A percentile compares a stretch with the other conserved stretches of the same genome.
These are phyloP conservation scores for Coemansia guatemalensis DNA, from an alignment of 192 early-diverging fungal species.

Conservation along the genomic window DNA sequence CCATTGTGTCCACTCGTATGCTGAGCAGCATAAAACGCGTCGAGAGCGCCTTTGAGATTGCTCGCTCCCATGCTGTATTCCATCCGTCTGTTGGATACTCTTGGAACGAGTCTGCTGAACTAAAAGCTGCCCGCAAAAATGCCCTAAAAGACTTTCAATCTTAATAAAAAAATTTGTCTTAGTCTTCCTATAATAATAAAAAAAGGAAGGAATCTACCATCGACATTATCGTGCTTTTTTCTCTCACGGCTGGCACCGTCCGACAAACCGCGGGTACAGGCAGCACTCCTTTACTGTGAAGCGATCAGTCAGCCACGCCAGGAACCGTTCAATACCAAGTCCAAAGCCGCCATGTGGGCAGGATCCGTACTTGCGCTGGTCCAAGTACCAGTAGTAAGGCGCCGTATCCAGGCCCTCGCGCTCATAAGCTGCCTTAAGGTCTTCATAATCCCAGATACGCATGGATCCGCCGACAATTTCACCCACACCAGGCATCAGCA, in stretches of 20 bases:
- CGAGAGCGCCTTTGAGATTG: conserved; percentile 44
- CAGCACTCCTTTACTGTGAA: conserved; percentile 86
- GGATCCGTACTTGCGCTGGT: conserved; percentile 98
- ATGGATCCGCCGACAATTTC: conserved; percentile 99
- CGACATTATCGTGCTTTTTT: background rate
- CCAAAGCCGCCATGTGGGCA: conserved; percentile 97
- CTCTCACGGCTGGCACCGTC: conserved; percentile 76
- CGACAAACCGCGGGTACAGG: conserved; percentile 92
- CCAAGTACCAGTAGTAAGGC: conserved; percentile 99
- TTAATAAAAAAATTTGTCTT: background rate
- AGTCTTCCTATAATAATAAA: background rate
- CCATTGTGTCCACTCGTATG: conserved; percentile 66
- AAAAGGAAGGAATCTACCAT: background rate
- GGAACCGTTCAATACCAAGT: conserved; percentile 93
- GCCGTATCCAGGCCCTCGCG: conserved; percentile 89
- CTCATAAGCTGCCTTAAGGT: conserved; percentile 79
- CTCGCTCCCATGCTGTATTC: conserved; percentile 37
- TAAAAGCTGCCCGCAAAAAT: conserved; percentile 34
- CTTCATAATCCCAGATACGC: conserved; percentile 86
- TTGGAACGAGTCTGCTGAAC: conserved; percentile 41
- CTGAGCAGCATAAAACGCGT: conserved; percentile 56
- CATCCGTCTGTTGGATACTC: conserved; percentile 50
- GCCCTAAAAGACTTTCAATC: conserved; percentile 32
- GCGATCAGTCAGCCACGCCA: conserved; percentile 95
- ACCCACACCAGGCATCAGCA: conserved; percentile 97